Conservation (phyloP, 148 eudicot genomes). For the Spergularia bocconei region DNA sequence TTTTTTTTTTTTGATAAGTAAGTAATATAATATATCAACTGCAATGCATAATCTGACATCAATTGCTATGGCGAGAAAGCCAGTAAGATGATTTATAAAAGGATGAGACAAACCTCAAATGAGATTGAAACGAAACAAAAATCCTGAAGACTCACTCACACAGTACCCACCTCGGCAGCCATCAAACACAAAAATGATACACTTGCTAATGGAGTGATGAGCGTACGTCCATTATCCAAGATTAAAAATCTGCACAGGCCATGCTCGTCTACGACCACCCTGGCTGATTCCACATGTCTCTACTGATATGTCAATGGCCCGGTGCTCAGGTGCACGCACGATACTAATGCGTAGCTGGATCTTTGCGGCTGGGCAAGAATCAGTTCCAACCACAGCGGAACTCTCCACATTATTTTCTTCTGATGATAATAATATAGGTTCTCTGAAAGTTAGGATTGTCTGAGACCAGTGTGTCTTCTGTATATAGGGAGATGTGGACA, state of each 20-base stretch:
- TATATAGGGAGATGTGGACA: conserved; percentile 84
- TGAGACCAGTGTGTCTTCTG: conserved; percentile 87
- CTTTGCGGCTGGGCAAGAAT: conserved; percentile 56
- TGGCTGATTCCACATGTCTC: conserved; percentile 59
- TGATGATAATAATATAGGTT: conserved; percentile 64
- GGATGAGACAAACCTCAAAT: too few species aligned
- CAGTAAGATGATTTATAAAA: too few species aligned
- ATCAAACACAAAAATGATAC: background rate
- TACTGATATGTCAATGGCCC: conserved; percentile 88
- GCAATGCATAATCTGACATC: too few species aligned
- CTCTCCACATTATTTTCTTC: conserved; percentile 27
- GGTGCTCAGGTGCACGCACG: conserved; percentile 75
- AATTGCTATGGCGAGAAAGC: too few species aligned
- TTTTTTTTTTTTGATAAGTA: too few species aligned
- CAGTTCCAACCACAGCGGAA: conserved; percentile 49
- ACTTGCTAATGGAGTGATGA: background rate
- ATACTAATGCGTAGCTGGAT: conserved; percentile 73
- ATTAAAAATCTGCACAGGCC: conserved; percentile 81
- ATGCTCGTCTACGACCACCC: conserved; percentile 51
- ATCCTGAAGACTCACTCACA: too few species aligned
- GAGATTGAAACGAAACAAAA: too few species aligned
- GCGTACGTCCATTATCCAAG: conserved; percentile 25
- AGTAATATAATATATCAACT: too few species aligned
- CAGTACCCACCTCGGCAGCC: background rate
- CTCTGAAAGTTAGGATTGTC: conserved; percentile 74